Conservation (phyloP, 148 eudicot genomes). For the Rhododendron henanense region DNA sequence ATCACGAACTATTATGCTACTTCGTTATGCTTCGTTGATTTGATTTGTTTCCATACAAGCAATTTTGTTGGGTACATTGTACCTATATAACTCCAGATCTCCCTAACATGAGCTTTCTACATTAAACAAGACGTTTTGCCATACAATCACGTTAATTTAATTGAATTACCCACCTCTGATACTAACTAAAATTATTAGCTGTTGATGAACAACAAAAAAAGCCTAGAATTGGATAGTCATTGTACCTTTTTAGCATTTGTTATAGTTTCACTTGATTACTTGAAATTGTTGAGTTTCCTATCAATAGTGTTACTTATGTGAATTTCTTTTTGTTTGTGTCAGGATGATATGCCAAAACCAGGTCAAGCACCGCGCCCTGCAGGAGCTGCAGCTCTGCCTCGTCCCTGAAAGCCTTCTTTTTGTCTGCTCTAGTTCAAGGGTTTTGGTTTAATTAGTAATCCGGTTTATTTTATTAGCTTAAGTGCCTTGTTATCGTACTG, state of each 20-base stretch:
- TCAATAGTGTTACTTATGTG: not conserved
- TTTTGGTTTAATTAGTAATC: not conserved
- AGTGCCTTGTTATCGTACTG: not conserved
- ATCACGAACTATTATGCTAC: not conserved
- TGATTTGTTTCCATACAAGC: not conserved
- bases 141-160: not conserved
- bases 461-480: not conserved
- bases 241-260: not conserved
- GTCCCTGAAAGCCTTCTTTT: constrained; percentile 14
- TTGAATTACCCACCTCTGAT: not conserved
- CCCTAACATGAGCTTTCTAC: not conserved
- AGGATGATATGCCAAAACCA: constrained; percentile 22
- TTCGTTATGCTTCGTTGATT: not conserved
- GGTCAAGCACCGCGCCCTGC: constrained; percentile 21
- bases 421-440: not conserved
- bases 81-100: not conserved
- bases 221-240: not conserved
- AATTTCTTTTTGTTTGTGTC: not conserved
- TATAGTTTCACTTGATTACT: not conserved
- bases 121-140: not conserved
- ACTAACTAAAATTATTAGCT: not conserved
- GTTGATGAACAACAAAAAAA: not conserved
- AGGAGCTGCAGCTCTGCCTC: constrained; percentile 16
- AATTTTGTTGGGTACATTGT: not conserved
- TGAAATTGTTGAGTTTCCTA: not conserved